Base-by-base conservation (phyloP, 73 alveolate species). In the Tetrahymena borealis region DNA sequence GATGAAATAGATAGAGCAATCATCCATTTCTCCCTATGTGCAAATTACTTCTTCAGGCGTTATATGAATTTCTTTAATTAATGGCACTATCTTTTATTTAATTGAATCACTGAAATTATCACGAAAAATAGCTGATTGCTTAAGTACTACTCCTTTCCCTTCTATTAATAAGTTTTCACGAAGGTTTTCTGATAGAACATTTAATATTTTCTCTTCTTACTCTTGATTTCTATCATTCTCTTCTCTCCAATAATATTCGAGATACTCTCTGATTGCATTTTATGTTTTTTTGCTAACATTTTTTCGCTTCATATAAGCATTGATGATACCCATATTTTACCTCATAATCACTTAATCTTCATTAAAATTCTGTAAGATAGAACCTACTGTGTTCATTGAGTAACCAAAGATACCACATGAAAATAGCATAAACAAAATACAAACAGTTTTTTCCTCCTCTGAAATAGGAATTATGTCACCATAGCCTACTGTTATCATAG, bases 251-350 rank as follows among this genome's bases (percentile, higher is more conserved):
- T 94, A 94, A 94, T 95, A 95, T 24, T 96, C 98, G 11, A 96
- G 78, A 93, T 96, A 97, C 33, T 96, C 94, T 90, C 96, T 94
- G n/a, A 96, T 95, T 92, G 96, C 94, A 20, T 91, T 91, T 92
- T 95, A 91, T 39, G 97, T 90, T 32, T 96, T 96, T 32, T 91
- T 94, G 12, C 97, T 97, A 0, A 97, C 92, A 15, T 95, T 32
- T 32, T 97, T 96, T 32, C 94, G 42, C 20, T 94, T 93, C 97
- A 97, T 94, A 94, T 91, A 97, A 20, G 92, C 91, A 90, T 97
- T 97, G 24, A 96, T 91, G 15, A 94, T 90, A 20, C 43, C 78
- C 16, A 94, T 79, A 78, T 96, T 97, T 90, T 96, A 94, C 92
- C 93, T 93, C 39, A 94, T 95, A 1, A 94, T 95, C 0, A 91